phyloP scores from a whole-genome alignment of 495 filamentous ascomycete species.

The Aspergillus bridgeri region DNA sequence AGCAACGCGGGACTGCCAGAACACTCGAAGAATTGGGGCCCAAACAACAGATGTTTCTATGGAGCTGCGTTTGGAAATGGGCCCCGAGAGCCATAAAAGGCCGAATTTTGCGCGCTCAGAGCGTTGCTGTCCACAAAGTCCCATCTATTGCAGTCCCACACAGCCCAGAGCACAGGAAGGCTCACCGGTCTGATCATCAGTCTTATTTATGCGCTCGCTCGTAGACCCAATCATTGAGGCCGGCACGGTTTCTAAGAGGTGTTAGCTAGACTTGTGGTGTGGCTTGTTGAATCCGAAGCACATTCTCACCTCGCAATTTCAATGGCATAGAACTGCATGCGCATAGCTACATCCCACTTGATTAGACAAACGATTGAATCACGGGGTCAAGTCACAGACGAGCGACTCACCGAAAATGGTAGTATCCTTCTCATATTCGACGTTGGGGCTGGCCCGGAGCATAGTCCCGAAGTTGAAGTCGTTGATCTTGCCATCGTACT shows the following conservation, averaged over 20 bases:
- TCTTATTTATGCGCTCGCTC: conserved; percentile 61
- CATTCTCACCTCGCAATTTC: conserved; percentile 77
- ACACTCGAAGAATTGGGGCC: too few relatives aligned
- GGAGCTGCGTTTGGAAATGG: background rate
- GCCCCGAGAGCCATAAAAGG: background rate
- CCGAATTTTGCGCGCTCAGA: background rate
- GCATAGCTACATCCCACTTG: conserved; percentile 32
- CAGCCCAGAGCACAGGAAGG: background rate
- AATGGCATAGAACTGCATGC: conserved; percentile 98
- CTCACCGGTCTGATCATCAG: background rate
- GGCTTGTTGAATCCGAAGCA: background rate
- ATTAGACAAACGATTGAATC: conserved; percentile 7
- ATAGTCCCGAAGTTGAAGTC: conserved; percentile 99
- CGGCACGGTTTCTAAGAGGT: conserved; percentile 65
- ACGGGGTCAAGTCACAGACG: background rate
- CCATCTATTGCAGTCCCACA: background rate
- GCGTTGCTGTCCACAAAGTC: background rate
- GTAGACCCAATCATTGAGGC: conserved; percentile 95
- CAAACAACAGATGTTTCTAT: background rate
- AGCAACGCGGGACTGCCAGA: background rate
- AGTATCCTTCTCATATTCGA: conserved; percentile 81
- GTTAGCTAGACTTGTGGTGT: conserved; percentile 11
- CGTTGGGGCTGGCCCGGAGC: conserved; percentile 70
- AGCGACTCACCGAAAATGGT: conserved; percentile 68
- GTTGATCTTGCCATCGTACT: conserved; percentile 86